Base-by-base conservation (phyloP, 176 grass and related monocot species). In the Oryza meridionalis region DNA sequence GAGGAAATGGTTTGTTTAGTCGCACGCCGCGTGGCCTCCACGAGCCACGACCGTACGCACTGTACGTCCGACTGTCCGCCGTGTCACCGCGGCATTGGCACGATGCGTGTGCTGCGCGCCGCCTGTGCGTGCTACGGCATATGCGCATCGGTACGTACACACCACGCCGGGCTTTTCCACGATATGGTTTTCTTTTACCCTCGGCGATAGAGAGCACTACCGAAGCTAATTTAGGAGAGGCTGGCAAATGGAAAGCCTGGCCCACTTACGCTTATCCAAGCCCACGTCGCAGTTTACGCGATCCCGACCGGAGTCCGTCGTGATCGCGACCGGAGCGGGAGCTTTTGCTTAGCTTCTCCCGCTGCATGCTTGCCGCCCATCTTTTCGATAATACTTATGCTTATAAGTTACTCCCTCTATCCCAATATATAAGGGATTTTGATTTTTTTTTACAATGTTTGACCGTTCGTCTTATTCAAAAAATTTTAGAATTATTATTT, bases 11-110 rank as follows among this genome's bases (percentile, higher is more conserved):
- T 90, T 90, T 74, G 37, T 83, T 90, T 86, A 90, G 50, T 79
- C 63, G 74, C 61, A 51, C 16, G 65, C 77, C 84, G 75, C 84
- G 88, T 87, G 84, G 82, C 65, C 11, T 32, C 62, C 88, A 90
- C 88, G 62, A 0, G 75, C 46, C 82, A 67, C 37, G 81, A 62
- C 79, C 29, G 62, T 33, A 72, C 21, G 12, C 50, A 17, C 70
- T 51, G 29, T 31, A 31, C 29, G 29, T 31, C 29, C 29, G 29
- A 2, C 29, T 31, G 25, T 19, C 84, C 80, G 51, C 67, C 76
- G 70, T 90, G 81, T 84, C 88, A 82, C 0, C 0, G 72, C 29
- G 0, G 43, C 32, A 53, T 44, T 81, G 82, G 87, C 40, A n/a
- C 6, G 19, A 8, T 13, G 2, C 15, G 14, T 13, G 15, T 51